Conservation (phyloP, 164 flowering plant genomes). For the Euptelea pleiosperma region DNA sequence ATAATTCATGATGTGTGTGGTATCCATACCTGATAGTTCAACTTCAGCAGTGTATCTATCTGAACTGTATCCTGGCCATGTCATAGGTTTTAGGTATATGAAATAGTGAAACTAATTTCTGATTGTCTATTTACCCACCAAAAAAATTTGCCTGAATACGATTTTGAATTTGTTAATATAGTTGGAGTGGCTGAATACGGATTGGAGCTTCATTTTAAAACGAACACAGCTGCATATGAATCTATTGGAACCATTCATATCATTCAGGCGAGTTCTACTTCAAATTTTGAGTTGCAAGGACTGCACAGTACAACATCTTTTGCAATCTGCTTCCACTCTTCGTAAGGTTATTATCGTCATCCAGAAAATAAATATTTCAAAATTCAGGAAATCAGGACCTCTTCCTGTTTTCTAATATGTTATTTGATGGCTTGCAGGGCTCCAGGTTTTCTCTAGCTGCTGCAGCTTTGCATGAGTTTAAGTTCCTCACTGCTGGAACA, state of each 20-base stretch:
- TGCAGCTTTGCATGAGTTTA: constrained; percentile 84
- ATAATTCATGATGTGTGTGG: no score
- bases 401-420: constrained; percentile 12
- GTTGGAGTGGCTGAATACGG: constrained; percentile 65
- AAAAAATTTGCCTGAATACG: constrained; percentile 8
- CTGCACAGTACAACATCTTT: constrained; percentile 59
- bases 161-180: constrained; percentile 25
- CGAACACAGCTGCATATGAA: constrained; percentile 72
- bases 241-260: constrained; percentile 85
- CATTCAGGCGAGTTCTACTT: constrained; percentile 84
- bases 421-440: constrained; percentile 42
- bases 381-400: neutral
- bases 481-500: constrained; percentile 44
- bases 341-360: constrained; percentile 65
- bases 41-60: no score
- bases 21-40: no score
- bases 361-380: constrained; percentile 1
- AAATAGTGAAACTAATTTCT: neutral
- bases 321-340: constrained; percentile 80
- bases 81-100: neutral
- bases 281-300: constrained; percentile 65
- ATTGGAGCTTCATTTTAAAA: constrained; percentile 68
- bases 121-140: neutral
- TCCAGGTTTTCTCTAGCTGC: constrained; percentile 80
- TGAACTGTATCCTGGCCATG: neutral